These are phyloP conservation scores for Stevia rebaudiana DNA, from an alignment of 140 eudicot species.

Conservation along the genomic window DNA sequence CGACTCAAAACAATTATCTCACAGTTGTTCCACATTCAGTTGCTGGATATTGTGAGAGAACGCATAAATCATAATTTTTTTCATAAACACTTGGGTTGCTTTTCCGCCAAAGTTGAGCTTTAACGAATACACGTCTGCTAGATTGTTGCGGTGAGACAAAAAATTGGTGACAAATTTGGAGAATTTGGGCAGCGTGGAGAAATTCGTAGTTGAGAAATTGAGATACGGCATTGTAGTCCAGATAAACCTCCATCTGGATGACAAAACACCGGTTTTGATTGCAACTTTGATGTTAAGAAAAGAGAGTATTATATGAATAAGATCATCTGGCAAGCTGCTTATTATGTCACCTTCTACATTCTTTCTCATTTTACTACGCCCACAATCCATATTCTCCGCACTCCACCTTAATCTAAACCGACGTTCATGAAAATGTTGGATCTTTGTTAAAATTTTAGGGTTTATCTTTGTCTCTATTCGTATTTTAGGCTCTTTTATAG, in stretches of 20 bases:
- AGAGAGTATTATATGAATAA: slow-evolving; percentile 26
- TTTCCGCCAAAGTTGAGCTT: not conserved
- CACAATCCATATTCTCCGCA: slow-evolving; percentile 1
- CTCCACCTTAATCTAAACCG: not conserved
- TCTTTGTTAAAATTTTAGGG: not conserved
- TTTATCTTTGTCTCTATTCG: not conserved
- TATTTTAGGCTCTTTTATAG: too few species aligned
- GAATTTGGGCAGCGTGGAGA: not conserved
- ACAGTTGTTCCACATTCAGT: not conserved
- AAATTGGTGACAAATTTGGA: slow-evolving; percentile 13
- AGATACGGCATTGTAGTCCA: slow-evolving; percentile 24
- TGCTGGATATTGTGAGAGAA: slow-evolving; percentile 8
- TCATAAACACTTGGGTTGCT: not conserved
- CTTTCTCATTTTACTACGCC: not conserved
- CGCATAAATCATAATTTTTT: slow-evolving; percentile 4
- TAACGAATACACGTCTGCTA: not conserved
- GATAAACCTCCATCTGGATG: slow-evolving; percentile 23
- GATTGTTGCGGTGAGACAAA: slow-evolving; percentile 2
- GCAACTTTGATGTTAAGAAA: slow-evolving; percentile 8
- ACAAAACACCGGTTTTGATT: slow-evolving; percentile 16
- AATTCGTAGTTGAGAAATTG: not conserved
- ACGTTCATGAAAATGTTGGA: not conserved
- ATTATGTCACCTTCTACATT: slow-evolving; percentile 10
- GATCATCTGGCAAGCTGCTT: slow-evolving; percentile 28
- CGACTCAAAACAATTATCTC: not conserved